Conservation (phyloP, 257 asterid species). For the Nicotiana noctiflora region DNA sequence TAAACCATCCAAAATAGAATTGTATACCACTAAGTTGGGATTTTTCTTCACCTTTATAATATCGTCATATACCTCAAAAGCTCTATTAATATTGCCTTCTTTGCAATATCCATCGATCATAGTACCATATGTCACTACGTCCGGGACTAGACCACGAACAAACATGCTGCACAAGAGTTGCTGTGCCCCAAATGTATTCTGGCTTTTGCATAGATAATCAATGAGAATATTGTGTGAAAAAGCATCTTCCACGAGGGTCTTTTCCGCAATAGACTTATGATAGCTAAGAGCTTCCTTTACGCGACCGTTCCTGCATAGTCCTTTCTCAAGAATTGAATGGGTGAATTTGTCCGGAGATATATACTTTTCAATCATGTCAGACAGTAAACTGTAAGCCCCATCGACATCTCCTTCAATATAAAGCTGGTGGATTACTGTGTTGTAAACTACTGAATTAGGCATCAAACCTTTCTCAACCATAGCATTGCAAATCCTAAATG, state of each 20-base stretch:
- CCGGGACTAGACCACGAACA: constrained; percentile 66
- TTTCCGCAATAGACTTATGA: constrained; percentile 36
- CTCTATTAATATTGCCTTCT: constrained; percentile 28
- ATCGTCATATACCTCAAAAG: constrained; percentile 38
- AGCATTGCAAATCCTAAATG: constrained; percentile 45
- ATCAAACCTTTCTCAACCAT: constrained; percentile 51
- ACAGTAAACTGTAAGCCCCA: constrained; percentile 48
- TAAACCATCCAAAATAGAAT: constrained; percentile 56
- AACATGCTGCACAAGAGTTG: constrained; percentile 65
- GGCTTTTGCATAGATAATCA: constrained; percentile 42
- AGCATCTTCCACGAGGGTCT: constrained; percentile 37
- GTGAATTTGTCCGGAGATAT: constrained; percentile 49
- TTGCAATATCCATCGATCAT: constrained; percentile 60
- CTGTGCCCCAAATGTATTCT: constrained; percentile 36
- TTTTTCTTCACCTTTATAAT: constrained; percentile 37
- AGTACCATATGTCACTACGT: constrained; percentile 57
- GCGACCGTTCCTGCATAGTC: constrained; percentile 50
- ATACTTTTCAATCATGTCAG: constrained; percentile 56
- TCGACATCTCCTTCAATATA: constrained; percentile 56
- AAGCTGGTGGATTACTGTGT: constrained; percentile 51
- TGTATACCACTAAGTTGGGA: constrained; percentile 59
- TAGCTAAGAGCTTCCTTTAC: constrained; percentile 40
- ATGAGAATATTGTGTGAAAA: constrained; percentile 52
- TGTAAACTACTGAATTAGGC: constrained; percentile 61
- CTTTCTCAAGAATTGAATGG: constrained; percentile 45